Percentiles rank a stretch among this genome's conserved stretches.
phyloP scores from a whole-genome alignment of 305 asterid genomes.

The Fraxinus velutina region DNA sequence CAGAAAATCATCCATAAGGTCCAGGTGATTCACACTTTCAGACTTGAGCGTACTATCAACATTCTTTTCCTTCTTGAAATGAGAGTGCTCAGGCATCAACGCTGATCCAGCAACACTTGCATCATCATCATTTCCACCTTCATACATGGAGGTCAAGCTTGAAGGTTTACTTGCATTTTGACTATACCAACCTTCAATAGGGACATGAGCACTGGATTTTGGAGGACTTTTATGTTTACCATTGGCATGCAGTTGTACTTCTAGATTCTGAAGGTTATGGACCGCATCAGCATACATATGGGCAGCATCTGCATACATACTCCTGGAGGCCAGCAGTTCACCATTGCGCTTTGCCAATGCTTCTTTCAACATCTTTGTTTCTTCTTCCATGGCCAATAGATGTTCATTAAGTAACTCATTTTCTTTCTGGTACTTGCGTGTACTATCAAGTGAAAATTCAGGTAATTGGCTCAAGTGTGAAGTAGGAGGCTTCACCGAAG shows the following conservation, averaged over 20 bases:
- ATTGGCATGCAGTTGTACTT: slow-evolving; percentile 56
- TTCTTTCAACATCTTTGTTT: slow-evolving; percentile 93
- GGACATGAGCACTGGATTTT: slow-evolving; percentile 33
- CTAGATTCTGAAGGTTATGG: slow-evolving; percentile 69
- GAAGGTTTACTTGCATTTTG: slow-evolving; percentile 52
- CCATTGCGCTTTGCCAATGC: slow-evolving; percentile 87
- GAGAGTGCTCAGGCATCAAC: slow-evolving; percentile 50
- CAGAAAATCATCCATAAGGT: slow-evolving; percentile 91
- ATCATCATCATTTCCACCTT: slow-evolving; percentile 73
- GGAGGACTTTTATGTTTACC: slow-evolving; percentile 51
- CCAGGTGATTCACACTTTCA: slow-evolving; percentile 56
- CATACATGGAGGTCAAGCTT: slow-evolving; percentile 71
- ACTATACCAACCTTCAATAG: slow-evolving; percentile 36
- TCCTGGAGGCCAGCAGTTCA: slow-evolving; percentile 77
- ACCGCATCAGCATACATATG: slow-evolving; percentile 63
- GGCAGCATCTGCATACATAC: slow-evolving; percentile 62
- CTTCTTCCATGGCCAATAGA: slow-evolving; percentile 81
- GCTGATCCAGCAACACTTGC: slow-evolving; percentile 64
- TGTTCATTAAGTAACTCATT: slow-evolving; percentile 75
- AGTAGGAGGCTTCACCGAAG: slow-evolving; percentile 68
- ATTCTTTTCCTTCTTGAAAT: slow-evolving; percentile 61
- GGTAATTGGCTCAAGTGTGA: slow-evolving; percentile 48
- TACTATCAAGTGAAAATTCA: slow-evolving; percentile 61
- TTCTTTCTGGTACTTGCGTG: slow-evolving; percentile 64
- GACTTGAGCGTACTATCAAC: slow-evolving; percentile 55